phyloP scores from a whole-genome alignment of 768 basidiomycete species.

The Suillus ampliporus region DNA sequence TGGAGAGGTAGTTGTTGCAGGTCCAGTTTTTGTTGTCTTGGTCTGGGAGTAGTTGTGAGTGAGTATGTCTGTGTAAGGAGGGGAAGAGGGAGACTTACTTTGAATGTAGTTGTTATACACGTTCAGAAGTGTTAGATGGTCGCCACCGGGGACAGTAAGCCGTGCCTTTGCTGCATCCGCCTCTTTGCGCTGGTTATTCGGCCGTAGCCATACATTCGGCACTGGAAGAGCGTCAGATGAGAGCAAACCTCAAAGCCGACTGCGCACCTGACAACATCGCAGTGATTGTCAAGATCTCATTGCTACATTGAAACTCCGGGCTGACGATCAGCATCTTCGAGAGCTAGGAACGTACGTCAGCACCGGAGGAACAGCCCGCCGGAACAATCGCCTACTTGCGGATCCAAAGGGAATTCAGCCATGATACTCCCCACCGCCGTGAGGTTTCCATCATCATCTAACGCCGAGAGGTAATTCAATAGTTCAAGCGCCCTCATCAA shows the following conservation, averaged over 20 bases:
- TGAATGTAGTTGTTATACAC: conserved; percentile 91
- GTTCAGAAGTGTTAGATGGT: conserved; percentile 93
- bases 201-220: conserved; percentile 92
- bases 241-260: neutral
- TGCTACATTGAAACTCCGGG: conserved; percentile 94
- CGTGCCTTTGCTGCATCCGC: conserved; percentile 91
- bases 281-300: conserved; percentile 93
- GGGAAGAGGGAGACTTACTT: conserved; percentile 53
- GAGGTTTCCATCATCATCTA: conserved; percentile 68
- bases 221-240: conserved; percentile 36
- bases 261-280: conserved; percentile 91
- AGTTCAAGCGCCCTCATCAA: conserved; percentile 97
- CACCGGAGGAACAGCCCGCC: no score
- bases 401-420: conserved; percentile 98
- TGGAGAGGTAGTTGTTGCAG: conserved; percentile 88
- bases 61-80: neutral
- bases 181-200: conserved; percentile 85
- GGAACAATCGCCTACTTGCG: no score
- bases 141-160: conserved; percentile 90
- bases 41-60: conserved; percentile 53
- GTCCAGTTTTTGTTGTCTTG: conserved; percentile 85
- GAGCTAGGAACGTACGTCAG: no score
- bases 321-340: conserved; percentile 94
- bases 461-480: conserved; percentile 87
- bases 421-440: no score